A percentile compares a stretch with the other conserved stretches of the same genome.
Evolutionary conservation across 2,329 filamentous ascomycete species (phyloP).

Genomic region (Colletotrichum brevisporum): DNA sequence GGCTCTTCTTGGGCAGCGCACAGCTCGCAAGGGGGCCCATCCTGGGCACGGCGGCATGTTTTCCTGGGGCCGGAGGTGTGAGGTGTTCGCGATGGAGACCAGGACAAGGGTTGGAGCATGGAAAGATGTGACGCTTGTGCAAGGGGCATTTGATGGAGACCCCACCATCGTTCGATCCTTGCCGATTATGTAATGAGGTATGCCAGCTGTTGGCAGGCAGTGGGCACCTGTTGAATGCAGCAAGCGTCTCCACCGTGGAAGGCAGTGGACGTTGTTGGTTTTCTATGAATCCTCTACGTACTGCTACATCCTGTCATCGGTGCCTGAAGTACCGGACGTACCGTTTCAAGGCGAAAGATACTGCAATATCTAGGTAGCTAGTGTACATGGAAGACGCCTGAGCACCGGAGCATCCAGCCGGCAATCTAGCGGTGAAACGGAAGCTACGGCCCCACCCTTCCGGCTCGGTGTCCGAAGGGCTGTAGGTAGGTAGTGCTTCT

Average conservation of each 20-base stretch:
- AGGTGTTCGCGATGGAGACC: conserved; percentile 7
- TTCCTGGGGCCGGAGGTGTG: conserved; percentile 16
- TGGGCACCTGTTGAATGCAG: not conserved
- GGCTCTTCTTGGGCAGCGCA: conserved; percentile 19
- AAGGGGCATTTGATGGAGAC: no score
- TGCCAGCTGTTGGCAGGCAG: not conserved
- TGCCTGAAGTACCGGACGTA: not conserved
- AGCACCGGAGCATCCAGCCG: not conserved
- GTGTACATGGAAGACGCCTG: no score
- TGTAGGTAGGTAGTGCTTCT: no score
- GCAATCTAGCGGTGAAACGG: not conserved
- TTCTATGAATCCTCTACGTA: not conserved
- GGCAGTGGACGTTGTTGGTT: not conserved
- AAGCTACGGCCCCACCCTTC: conserved; percentile 10
- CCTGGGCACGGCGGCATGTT: conserved; percentile 14
- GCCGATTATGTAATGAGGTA: no score
- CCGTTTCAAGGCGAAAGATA: no score
- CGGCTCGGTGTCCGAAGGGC: not conserved
- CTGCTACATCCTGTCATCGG: not conserved
- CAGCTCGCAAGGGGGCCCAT: conserved; percentile 28
- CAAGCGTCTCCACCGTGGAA: not conserved
- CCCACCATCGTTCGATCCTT: conserved; percentile 14
- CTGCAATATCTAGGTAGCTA: no score
- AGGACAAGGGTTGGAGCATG: conserved; percentile 7
- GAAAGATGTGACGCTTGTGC: no score